phyloP scores from a whole-genome alignment of 1,284 basidiomycete genomes.

The Dichomitus squalens region DNA sequence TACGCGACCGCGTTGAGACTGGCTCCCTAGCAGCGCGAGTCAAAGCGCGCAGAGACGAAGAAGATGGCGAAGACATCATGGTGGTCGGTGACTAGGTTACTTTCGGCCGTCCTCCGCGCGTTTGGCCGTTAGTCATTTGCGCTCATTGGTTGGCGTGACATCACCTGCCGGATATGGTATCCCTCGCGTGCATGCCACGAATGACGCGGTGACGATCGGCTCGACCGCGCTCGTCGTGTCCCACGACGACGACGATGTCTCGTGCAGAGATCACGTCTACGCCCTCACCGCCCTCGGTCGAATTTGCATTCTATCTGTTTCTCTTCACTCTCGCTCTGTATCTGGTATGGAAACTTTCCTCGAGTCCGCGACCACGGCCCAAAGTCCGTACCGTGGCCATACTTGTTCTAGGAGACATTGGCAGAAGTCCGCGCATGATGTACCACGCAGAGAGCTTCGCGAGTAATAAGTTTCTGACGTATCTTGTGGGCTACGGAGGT shows the following conservation, averaged over 20 bases:
- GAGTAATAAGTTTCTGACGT: conserved; percentile 77
- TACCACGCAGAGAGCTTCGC: conserved; percentile 95
- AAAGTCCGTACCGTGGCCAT: conserved; percentile 76
- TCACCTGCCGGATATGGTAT: background rate
- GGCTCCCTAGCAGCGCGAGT: conserved; percentile 7
- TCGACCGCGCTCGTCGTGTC: conserved; percentile 1
- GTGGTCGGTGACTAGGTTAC: conserved; percentile 6
- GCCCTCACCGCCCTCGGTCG: background rate
- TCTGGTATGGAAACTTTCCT: conserved; percentile 16
- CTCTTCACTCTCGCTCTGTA: conserved; percentile 3
- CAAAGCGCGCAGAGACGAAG: conserved; percentile 22
- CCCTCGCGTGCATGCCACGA: background rate
- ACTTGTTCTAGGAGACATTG: conserved; percentile 95
- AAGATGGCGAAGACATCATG: conserved; percentile 25
- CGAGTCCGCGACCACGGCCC: conserved; percentile 32
- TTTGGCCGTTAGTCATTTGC: background rate
- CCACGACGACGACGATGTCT: conserved; percentile 17
- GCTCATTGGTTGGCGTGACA: background rate
- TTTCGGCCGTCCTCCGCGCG: background rate
- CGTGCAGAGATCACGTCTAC: conserved; percentile 3
- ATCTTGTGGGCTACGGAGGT: conserved; percentile 89
- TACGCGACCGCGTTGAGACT: background rate
- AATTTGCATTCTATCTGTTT: background rate
- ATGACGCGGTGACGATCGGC: too few species aligned
- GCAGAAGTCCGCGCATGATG: conserved; percentile 97